Conservation (phyloP, 768 basidiomycete species). For the Chalciporus chontae region DNA sequence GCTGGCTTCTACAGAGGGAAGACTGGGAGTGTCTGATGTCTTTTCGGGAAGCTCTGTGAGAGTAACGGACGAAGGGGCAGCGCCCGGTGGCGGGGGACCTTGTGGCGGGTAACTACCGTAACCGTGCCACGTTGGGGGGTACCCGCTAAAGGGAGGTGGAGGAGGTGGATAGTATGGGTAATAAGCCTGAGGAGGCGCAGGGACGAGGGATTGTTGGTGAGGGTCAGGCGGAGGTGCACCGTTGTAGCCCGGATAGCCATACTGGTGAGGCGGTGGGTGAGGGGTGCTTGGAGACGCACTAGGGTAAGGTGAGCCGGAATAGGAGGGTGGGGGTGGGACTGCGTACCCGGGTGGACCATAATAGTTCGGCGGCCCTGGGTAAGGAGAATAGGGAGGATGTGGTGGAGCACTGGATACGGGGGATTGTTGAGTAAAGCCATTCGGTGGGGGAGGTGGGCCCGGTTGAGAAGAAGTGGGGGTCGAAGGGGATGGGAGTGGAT, state of each 20-base stretch:
- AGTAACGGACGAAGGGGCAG: slow-evolving; percentile 11
- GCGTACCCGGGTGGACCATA: slow-evolving; percentile 30
- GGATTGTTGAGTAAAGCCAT: slow-evolving; percentile 28
- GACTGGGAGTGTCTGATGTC: slow-evolving; percentile 16
- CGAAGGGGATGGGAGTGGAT: slow-evolving; percentile 26
- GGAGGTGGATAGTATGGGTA: slow-evolving; percentile 33
- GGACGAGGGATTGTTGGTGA: slow-evolving; percentile 23
- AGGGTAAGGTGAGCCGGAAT: slow-evolving; percentile 13
- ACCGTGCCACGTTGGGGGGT: slow-evolving; percentile 25
- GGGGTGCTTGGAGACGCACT: slow-evolving; percentile 21
- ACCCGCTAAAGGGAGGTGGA: slow-evolving; percentile 28
- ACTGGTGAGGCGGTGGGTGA: slow-evolving; percentile 20
- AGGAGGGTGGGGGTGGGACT: neutral
- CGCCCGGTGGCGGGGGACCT: slow-evolving; percentile 20
- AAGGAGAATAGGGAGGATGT: slow-evolving; percentile 31
- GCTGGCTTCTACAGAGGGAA: slow-evolving; percentile 14
- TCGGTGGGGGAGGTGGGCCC: slow-evolving; percentile 20
- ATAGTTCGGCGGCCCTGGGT: slow-evolving; percentile 30
- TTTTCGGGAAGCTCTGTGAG: slow-evolving; percentile 25
- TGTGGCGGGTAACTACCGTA: slow-evolving; percentile 32
- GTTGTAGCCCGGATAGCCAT: slow-evolving; percentile 24
- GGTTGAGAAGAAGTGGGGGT: slow-evolving; percentile 28
- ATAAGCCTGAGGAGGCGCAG: slow-evolving; percentile 22
- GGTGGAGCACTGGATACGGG: slow-evolving; percentile 23
- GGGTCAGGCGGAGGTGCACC: slow-evolving; percentile 20